phyloP scores from a whole-genome alignment of 2,329 filamentous ascomycete genomes.

The Neobulgaria alba region DNA sequence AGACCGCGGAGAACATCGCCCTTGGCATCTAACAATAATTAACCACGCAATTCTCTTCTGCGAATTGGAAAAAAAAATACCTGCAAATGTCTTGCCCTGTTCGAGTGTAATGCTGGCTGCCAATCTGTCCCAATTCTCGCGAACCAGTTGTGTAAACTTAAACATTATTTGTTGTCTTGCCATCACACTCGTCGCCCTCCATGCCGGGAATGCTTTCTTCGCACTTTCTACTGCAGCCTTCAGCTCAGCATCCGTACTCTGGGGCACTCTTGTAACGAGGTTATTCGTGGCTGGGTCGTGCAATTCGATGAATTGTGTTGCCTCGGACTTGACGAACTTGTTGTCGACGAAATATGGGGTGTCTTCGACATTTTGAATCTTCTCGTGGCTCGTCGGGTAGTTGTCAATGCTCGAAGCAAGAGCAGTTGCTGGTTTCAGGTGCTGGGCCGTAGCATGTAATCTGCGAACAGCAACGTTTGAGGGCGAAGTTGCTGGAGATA shows the following conservation, averaged over 20 bases:
- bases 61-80: conserved; percentile 12
- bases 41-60: background rate
- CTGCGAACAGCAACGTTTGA: conserved; percentile 38
- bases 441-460: conserved; percentile 48
- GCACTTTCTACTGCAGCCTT: conserved; percentile 67
- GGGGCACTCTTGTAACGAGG: conserved; percentile 72
- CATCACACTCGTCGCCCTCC: conserved; percentile 65
- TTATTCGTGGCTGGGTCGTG: conserved; percentile 81
- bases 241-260: conserved; percentile 72
- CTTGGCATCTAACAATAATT: conserved; percentile 48
- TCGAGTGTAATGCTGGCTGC: conserved; percentile 80
- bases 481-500: conserved; percentile 18
- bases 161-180: conserved; percentile 80
- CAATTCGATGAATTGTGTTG: conserved; percentile 68
- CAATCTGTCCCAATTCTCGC: conserved; percentile 77
- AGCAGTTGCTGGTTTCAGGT: conserved; percentile 44
- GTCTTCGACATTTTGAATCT: conserved; percentile 56
- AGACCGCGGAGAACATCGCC: conserved; percentile 75
- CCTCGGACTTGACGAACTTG: conserved; percentile 59
- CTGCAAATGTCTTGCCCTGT: conserved; percentile 78
- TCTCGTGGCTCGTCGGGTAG: conserved; percentile 66
- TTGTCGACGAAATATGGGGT: conserved; percentile 81
- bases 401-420: conserved; percentile 47
- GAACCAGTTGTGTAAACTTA: conserved; percentile 70
- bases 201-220: conserved; percentile 64